phyloP scores from a whole-genome alignment of 192 early-diverging fungal species.

The Coemansia sp. region DNA sequence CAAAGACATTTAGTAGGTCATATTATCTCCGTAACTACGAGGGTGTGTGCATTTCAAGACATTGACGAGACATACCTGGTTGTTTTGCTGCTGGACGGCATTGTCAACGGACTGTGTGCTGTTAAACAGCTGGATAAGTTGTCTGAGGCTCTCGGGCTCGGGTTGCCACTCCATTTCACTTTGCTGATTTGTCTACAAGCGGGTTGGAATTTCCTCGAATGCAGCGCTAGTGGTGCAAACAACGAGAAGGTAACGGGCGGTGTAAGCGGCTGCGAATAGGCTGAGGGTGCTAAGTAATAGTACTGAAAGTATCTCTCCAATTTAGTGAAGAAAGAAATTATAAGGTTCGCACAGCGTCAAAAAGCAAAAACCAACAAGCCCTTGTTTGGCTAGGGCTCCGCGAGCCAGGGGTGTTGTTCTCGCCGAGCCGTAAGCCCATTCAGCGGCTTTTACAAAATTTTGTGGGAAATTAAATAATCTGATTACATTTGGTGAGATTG shows the following conservation, averaged over 20 bases:
- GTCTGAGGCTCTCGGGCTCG: conserved; percentile 74
- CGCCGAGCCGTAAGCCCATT: not conserved
- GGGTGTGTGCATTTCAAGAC: conserved; percentile 11
- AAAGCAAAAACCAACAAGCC: not conserved
- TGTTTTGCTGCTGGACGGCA: conserved; percentile 69
- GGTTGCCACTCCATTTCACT: conserved; percentile 72
- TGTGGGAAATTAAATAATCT: not conserved
- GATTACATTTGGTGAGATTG: not conserved
- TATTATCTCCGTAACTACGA: not conserved
- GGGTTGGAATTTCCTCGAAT: conserved; percentile 6
- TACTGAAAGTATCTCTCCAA: not conserved
- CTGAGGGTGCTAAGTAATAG: not conserved
- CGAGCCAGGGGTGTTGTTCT: not conserved
- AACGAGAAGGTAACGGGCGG: not conserved
- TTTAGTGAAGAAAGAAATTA: not conserved
- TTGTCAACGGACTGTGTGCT: conserved; percentile 76
- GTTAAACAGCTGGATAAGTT: conserved; percentile 76
- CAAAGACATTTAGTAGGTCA: not conserved
- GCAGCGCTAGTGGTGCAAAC: conserved; percentile 3
- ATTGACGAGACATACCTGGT: conserved; percentile 65
- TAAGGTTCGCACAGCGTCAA: not conserved
- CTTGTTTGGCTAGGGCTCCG: not conserved
- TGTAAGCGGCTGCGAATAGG: not conserved
- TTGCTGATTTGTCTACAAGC: conserved; percentile 7
- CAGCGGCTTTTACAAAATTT: not conserved